A percentile compares a stretch with the other conserved stretches of the same genome.
Conservation (phyloP, 805 yeast species). For the Yarrowia sp. region DNA sequence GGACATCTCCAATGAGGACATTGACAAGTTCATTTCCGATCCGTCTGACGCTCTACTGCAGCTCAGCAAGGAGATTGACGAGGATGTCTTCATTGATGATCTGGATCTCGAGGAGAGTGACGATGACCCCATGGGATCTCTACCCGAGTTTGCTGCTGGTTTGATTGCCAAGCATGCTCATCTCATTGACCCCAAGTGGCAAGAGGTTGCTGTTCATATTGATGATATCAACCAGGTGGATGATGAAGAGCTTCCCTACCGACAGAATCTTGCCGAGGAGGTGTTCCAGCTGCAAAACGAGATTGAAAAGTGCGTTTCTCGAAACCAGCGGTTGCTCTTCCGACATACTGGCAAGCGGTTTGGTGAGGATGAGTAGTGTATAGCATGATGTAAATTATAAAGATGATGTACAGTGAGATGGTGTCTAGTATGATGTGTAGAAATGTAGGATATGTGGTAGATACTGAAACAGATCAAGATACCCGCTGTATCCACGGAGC, state of each 20-base stretch:
- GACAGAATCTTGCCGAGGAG: slow-evolving; percentile 20
- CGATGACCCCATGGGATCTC: not conserved
- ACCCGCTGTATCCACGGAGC: too few relatives aligned
- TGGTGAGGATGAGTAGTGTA: not conserved
- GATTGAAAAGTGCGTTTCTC: not conserved
- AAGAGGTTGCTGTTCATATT: slow-evolving; percentile 6
- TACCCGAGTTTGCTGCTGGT: slow-evolving; percentile 1
- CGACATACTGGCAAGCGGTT: slow-evolving; percentile 6
- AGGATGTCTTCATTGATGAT: slow-evolving; percentile 5
- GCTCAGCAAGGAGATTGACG: slow-evolving; percentile 1
- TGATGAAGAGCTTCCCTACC: slow-evolving; percentile 12
- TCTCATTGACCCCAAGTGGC: slow-evolving; percentile 9
- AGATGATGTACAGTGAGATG: too few relatives aligned
- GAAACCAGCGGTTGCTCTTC: slow-evolving; percentile 19
- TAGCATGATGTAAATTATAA: too few relatives aligned
- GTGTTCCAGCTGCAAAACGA: slow-evolving; percentile 9
- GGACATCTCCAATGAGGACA: not conserved
- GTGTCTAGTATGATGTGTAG: too few relatives aligned
- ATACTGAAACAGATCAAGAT: too few relatives aligned
- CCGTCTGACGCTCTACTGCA: not conserved
- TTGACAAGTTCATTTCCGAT: slow-evolving; percentile 12
- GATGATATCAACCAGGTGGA: slow-evolving; percentile 17
- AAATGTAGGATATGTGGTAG: too few relatives aligned
- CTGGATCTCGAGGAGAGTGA: slow-evolving; percentile 1
- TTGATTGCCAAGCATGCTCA: not conserved